A percentile compares a stretch with the other conserved stretches of the same genome.
Evolutionary conservation across 2,329 filamentous ascomycete genomes (phyloP).

Genomic region (Pseudogymnoascus sp.): DNA sequence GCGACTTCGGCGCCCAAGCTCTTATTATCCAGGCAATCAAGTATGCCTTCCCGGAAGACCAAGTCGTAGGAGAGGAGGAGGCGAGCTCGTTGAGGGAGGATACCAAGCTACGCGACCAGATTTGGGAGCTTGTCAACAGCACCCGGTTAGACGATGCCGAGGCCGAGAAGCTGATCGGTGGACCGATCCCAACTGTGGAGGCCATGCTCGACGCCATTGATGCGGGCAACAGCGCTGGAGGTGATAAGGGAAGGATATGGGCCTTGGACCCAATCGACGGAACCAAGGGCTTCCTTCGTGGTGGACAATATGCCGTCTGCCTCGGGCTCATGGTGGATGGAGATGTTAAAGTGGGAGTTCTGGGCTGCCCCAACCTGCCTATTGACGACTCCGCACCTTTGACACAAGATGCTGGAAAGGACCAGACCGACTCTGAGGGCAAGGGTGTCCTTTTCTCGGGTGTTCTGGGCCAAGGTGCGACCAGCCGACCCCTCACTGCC

Average conservation of each 20-base stretch:
- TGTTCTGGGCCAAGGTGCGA: slow-evolving; percentile 70
- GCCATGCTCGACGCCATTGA: slow-evolving; percentile 64
- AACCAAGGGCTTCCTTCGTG: slow-evolving; percentile 92
- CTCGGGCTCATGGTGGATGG: slow-evolving; percentile 88
- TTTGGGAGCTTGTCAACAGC: slow-evolving; percentile 77
- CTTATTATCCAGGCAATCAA: slow-evolving; percentile 88
- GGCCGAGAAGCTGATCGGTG: slow-evolving; percentile 63
- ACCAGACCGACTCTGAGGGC: slow-evolving; percentile 66
- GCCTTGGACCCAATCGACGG: slow-evolving; percentile 96
- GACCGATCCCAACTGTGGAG: slow-evolving; percentile 59
- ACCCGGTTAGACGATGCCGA: slow-evolving; percentile 61
- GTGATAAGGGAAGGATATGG: slow-evolving; percentile 76
- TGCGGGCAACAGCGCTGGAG: slow-evolving; percentile 63
- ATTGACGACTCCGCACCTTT: slow-evolving; percentile 71
- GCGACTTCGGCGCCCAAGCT: slow-evolving; percentile 95
- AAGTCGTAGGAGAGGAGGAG: slow-evolving; percentile 94
- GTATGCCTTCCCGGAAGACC: slow-evolving; percentile 82
- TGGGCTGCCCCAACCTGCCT: slow-evolving; percentile 93
- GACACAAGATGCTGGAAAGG: slow-evolving; percentile 64
- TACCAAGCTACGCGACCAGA: slow-evolving; percentile 59
- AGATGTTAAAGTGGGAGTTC: slow-evolving; percentile 85
- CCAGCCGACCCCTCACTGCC: slow-evolving; percentile 63
- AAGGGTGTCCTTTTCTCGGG: slow-evolving; percentile 87
- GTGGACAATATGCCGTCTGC: slow-evolving; percentile 95
- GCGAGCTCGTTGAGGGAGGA: slow-evolving; percentile 72